Base-by-base conservation (phyloP, 1,284 basidiomycete species). In the Irpex rosettiformis region DNA sequence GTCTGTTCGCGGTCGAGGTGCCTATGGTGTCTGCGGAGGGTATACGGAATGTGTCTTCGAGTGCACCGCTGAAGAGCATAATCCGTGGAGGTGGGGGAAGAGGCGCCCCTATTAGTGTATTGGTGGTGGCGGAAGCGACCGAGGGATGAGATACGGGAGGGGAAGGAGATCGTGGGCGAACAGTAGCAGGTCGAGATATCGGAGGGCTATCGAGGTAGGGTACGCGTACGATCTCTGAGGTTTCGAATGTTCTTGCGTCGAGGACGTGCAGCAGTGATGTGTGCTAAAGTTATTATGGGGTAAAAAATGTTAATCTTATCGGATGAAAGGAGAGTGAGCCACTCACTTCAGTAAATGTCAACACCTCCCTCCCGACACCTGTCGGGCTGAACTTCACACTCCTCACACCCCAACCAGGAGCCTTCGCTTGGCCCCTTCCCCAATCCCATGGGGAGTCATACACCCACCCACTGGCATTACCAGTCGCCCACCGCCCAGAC, bases 271-370 rank as follows among this genome's bases (percentile, higher is more conserved):
- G 65, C 25, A 86, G 70, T 11, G 81, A 86, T 0, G 89, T 89
- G 66, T 93, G 91, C 86, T 93, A 64, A 13, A 27, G 40, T 61
- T 18, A 60, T 25, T 25, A 25, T 47, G 18, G 21, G n/a, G n/a
- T n/a, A 6, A 22, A 13, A 22, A 53, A 8, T 24, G n/a, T 53
- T 29, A 52, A 42, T 40, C 13, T 21, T 13, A 53, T 6, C 5
- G 18, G 18, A 55, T 11, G 11, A 10, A 8, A 27, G 6, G 13
- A 16, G 33, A n/a, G 45, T 53, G 52, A 18, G 40, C 30, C 42
- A 62, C 81, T 55, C 61, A 91, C 89, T 82, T 93, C 92, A n/a
- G 92, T 90, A 72, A 93, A 94, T 0, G 82, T 83, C 80, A 94
- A 82, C 3, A 92, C 71, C 69, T 93, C 90, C 30, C 82, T 79